A percentile compares a stretch with the other conserved stretches of the same genome.
Conservation (phyloP, 352 stramenopile genomes). For the Phytophthora pluvialis region DNA sequence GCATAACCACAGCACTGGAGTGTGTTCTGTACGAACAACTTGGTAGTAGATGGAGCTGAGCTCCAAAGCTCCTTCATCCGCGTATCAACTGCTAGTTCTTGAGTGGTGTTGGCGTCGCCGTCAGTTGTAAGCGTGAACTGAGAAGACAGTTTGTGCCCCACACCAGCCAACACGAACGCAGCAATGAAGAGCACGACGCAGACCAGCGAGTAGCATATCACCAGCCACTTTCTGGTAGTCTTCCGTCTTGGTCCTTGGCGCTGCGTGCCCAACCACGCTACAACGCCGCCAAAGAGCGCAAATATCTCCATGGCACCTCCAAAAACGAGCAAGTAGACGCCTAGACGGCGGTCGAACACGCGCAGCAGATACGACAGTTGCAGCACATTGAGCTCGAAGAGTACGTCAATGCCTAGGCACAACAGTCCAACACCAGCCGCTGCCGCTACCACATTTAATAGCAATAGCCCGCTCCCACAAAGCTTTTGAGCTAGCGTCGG, state of each 20-base stretch:
- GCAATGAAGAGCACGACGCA: constrained; percentile 52
- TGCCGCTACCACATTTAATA: constrained; percentile 31
- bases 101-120: not conserved
- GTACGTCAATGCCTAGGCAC: constrained; percentile 54
- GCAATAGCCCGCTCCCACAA: constrained; percentile 9
- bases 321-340: constrained; percentile 51
- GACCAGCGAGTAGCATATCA: constrained; percentile 38
- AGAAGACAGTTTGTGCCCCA: constrained; percentile 45
- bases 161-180: constrained; percentile 46
- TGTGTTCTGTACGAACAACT: constrained; percentile 58
- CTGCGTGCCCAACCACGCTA: constrained; percentile 33
- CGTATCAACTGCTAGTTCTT: constrained; percentile 15
- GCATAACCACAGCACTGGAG: constrained; percentile 59
- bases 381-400: constrained; percentile 75
- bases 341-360: constrained; percentile 60
- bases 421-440: constrained; percentile 43
- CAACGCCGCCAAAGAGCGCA: constrained; percentile 35
- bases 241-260: constrained; percentile 1
- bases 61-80: constrained; percentile 41
- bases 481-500: constrained; percentile 16
- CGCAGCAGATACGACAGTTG: constrained; percentile 64
- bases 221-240: constrained; percentile 23
- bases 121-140: constrained; percentile 6
- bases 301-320: constrained; percentile 51
- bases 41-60: constrained; percentile 36